A percentile compares a stretch with the other conserved stretches of the same genome.
Evolutionary conservation across 176 grass and related monocot genomes (phyloP).

Genomic region (Poa annua): DNA sequence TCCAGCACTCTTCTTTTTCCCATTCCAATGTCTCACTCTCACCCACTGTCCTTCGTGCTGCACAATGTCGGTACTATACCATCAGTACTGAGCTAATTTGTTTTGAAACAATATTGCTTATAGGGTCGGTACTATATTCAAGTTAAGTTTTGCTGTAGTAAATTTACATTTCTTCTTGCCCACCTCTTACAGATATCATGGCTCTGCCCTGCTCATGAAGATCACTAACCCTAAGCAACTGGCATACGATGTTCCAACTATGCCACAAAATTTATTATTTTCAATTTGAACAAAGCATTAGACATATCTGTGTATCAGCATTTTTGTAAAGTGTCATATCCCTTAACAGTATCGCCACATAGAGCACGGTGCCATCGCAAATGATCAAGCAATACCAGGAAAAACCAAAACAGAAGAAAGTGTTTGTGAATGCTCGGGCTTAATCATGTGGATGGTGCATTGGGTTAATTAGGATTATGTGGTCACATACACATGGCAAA

Average conservation of each 20-base stretch:
- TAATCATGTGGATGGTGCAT: background rate
- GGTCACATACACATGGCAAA: background rate
- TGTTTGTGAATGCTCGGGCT: background rate
- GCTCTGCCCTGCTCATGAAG: background rate
- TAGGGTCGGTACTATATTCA: background rate
- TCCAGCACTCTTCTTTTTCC: background rate
- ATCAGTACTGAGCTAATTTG: background rate
- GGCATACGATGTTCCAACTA: background rate
- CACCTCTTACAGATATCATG: background rate
- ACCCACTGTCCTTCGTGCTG: background rate
- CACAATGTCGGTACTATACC: background rate
- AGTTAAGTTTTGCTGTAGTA: background rate
- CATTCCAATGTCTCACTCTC: background rate
- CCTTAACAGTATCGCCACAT: background rate
- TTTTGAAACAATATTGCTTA: background rate
- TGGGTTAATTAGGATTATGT: constrained; percentile 21
- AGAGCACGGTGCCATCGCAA: background rate
- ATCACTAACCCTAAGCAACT: background rate
- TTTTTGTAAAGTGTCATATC: background rate
- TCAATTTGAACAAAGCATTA: constrained; percentile 2
- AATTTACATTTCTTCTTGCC: background rate
- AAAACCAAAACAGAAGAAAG: background rate
- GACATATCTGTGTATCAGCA: background rate
- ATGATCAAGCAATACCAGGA: constrained; percentile 14
- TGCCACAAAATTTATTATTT: background rate